A percentile compares a stretch with the other conserved stretches of the same genome.
These are phyloP conservation scores for Neurospora intermedia DNA, from an alignment of 495 filamentous ascomycete species.

Conservation along the genomic window DNA sequence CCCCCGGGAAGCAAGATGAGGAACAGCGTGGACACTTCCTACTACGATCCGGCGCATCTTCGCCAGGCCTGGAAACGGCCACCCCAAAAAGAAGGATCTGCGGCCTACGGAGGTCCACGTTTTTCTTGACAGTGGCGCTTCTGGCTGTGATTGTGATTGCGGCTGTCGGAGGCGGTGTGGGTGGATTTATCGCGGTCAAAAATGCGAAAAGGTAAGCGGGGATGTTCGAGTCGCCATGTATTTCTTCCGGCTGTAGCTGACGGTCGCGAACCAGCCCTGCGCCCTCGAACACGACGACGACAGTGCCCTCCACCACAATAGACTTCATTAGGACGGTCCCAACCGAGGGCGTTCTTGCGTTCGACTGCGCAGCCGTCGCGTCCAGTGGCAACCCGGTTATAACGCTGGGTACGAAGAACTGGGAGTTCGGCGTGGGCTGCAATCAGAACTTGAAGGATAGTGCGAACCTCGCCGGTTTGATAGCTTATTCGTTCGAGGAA, in stretches of 20 bases:
- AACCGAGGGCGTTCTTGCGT: conserved; percentile 5
- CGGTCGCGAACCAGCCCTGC: background rate
- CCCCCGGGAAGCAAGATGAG: background rate
- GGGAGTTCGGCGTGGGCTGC: conserved; percentile 7
- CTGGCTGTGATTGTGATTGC: background rate
- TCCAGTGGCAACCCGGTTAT: background rate
- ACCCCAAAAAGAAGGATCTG: background rate
- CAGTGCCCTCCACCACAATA: background rate
- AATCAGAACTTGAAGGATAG: background rate
- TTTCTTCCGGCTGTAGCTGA: background rate
- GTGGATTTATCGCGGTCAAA: conserved; percentile 5
- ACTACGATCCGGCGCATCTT: background rate
- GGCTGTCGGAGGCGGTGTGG: conserved; percentile 6
- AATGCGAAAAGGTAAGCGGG: conserved; percentile 4
- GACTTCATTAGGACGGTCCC: conserved; percentile 1
- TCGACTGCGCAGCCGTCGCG: conserved; percentile 4
- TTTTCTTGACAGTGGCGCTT: background rate
- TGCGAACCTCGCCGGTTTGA: conserved; percentile 3
- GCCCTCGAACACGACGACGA: background rate
- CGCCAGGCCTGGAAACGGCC: background rate
- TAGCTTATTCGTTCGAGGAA: conserved; percentile 8
- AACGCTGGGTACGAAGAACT: conserved; percentile 1
- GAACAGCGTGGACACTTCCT: background rate
- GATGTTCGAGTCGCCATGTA: background rate
- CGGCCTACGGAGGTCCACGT: background rate